phyloP scores from a whole-genome alignment of 192 early-diverging fungal species.

The Coemansia guatemalensis region DNA sequence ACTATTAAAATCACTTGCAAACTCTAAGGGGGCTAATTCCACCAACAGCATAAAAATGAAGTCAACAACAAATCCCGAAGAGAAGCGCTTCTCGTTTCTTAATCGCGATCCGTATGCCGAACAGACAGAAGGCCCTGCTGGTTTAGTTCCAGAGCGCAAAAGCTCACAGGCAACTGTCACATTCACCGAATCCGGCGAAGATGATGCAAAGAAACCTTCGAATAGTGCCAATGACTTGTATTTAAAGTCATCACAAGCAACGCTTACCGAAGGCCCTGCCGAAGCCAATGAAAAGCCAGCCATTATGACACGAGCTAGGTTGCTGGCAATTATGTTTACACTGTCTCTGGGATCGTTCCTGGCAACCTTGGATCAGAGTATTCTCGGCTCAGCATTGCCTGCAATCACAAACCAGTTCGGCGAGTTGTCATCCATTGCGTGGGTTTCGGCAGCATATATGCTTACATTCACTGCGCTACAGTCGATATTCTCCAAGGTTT shows the following conservation, averaged over 20 bases:
- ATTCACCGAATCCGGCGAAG: not conserved
- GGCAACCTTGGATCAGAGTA: slow-evolving; percentile 65
- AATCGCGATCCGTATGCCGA: slow-evolving; percentile 11
- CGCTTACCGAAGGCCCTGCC: slow-evolving; percentile 19
- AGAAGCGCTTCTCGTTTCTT: slow-evolving; percentile 17
- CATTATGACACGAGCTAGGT: slow-evolving; percentile 14
- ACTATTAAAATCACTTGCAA: not conserved
- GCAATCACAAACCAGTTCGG: slow-evolving; percentile 60
- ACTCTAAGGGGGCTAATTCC: not conserved
- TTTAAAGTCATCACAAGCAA: slow-evolving; percentile 26
- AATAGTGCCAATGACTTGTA: not conserved
- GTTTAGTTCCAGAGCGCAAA: not conserved
- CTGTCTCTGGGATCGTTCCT: slow-evolving; percentile 56
- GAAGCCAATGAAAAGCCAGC: not conserved
- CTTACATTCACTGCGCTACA: slow-evolving; percentile 69
- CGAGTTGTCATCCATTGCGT: slow-evolving; percentile 60
- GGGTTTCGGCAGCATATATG: slow-evolving; percentile 73
- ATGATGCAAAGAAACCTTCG: not conserved
- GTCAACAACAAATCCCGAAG: not conserved
- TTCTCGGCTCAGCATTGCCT: slow-evolving; percentile 64
- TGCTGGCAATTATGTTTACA: slow-evolving; percentile 27
- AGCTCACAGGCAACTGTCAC: slow-evolving; percentile 4
- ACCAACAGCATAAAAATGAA: not conserved
- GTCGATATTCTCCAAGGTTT: slow-evolving; percentile 70
- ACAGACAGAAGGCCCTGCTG: not conserved